phyloP scores from a whole-genome alignment of 2,329 filamentous ascomycete genomes.

The Aurifilum marmelostoma region DNA sequence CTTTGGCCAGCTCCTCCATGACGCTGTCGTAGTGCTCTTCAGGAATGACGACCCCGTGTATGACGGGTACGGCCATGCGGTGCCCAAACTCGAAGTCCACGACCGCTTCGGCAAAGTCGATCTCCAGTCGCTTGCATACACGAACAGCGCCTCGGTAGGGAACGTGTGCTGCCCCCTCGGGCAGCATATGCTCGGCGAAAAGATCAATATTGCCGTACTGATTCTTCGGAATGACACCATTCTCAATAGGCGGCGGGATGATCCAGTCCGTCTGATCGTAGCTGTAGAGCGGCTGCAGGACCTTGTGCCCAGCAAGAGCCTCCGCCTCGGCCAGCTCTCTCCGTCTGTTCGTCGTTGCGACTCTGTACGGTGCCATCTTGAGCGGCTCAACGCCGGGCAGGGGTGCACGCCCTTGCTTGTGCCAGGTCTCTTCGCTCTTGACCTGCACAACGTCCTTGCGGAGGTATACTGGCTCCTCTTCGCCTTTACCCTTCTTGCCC shows the following conservation, averaged over 20 bases:
- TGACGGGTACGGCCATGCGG: constrained; percentile 89
- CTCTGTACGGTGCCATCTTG: constrained; percentile 87
- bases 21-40: constrained; percentile 75
- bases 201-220: constrained; percentile 96
- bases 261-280: constrained; percentile 92
- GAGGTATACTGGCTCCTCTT: constrained; percentile 79
- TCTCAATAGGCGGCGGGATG: constrained; percentile 80
- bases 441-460: constrained; percentile 81
- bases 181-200: constrained; percentile 93
- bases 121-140: constrained; percentile 79
- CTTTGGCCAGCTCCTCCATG: constrained; percentile 76
- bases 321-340: constrained; percentile 88
- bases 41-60: constrained; percentile 87
- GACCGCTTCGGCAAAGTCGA: constrained; percentile 93
- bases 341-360: constrained; percentile 84
- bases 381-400: constrained; percentile 71
- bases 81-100: constrained; percentile 96
- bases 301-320: constrained; percentile 77
- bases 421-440: constrained; percentile 94
- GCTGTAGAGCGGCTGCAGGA: constrained; percentile 83
- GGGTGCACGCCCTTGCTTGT: constrained; percentile 88
- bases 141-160: constrained; percentile 76
- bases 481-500: constrained; percentile 68
- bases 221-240: constrained; percentile 91
- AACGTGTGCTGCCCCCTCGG: constrained; percentile 77